Percentiles rank a stretch among this genome's conserved stretches.
Conservation (phyloP, 2,329 filamentous ascomycete genomes). For the Fusarium coffeatum region DNA sequence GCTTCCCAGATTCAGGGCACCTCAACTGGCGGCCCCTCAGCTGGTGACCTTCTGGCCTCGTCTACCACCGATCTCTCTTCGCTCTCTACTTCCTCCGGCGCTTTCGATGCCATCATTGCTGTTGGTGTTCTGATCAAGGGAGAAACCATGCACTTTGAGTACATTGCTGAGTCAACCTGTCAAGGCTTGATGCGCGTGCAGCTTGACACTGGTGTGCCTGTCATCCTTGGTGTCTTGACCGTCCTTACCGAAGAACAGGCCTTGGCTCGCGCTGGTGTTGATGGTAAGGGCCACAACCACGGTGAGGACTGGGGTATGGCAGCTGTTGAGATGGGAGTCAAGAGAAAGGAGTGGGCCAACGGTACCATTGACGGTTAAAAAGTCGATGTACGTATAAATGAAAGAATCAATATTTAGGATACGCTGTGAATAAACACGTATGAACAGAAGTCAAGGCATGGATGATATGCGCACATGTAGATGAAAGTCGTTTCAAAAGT, state of each 20-base stretch:
- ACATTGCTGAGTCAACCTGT: constrained; percentile 91
- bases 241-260: constrained; percentile 91
- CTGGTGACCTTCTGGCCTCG: constrained; percentile 80
- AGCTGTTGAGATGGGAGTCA: constrained; percentile 92
- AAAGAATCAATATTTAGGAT: constrained; percentile 6
- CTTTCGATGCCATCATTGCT: constrained; percentile 94
- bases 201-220: constrained; percentile 86
- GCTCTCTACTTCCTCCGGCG: constrained; percentile 58
- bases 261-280: constrained; percentile 81
- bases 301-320: constrained; percentile 96
- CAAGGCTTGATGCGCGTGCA: constrained; percentile 96
- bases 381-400: constrained; percentile 14
- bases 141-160: constrained; percentile 99
- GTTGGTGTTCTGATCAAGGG: constrained; percentile 98
- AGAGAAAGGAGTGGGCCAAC: constrained; percentile 84
- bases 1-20: constrained; percentile 88
- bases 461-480: constrained; percentile 7
- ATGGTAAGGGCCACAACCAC: constrained; percentile 81
- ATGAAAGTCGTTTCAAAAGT: constrained; percentile 10
- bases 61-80: constrained; percentile 75
- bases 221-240: constrained; percentile 93
- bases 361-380: constrained; percentile 67
- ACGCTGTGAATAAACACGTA: neutral
- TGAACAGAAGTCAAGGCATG: neutral
- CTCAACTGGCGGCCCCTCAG: constrained; percentile 69